These are phyloP conservation scores for Coemansia sp. DNA, from an alignment of 192 early-diverging fungal species.

Conservation along the genomic window DNA sequence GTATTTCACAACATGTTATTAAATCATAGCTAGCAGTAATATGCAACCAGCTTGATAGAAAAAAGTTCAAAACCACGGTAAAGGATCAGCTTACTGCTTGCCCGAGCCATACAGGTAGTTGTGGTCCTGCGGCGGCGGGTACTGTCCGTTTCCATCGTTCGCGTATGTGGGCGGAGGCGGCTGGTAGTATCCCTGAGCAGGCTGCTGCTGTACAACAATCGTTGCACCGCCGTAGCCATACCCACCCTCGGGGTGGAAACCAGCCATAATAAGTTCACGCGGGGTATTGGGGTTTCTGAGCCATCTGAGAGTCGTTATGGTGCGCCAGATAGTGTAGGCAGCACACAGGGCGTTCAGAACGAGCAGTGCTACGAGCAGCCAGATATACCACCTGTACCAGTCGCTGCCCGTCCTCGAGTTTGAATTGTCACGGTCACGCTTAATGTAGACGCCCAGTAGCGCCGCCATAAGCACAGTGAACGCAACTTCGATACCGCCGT, in stretches of 20 bases:
- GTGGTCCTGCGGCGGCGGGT: slow-evolving; percentile 9
- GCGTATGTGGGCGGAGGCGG: slow-evolving; percentile 26
- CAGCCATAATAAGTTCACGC: slow-evolving; percentile 37
- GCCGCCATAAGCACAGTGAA: slow-evolving; percentile 42
- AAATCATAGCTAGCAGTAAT: neutral
- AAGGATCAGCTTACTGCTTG: slow-evolving; percentile 1
- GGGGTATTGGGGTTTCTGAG: slow-evolving; percentile 40
- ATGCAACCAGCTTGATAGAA: neutral
- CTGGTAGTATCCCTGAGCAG: slow-evolving; percentile 17
- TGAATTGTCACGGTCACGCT: slow-evolving; percentile 22
- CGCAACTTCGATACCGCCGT: slow-evolving; percentile 28
- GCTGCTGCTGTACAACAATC: slow-evolving; percentile 18
- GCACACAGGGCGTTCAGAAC: slow-evolving; percentile 36
- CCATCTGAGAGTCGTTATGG: slow-evolving; percentile 19
- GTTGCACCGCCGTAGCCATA: slow-evolving; percentile 15
- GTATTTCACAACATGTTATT: neutral
- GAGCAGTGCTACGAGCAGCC: slow-evolving; percentile 49
- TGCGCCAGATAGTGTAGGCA: slow-evolving; percentile 36
- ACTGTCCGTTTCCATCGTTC: slow-evolving; percentile 4
- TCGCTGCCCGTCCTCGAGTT: slow-evolving; percentile 12
- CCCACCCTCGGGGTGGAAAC: slow-evolving; percentile 10
- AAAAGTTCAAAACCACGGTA: neutral
- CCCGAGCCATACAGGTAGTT: neutral
- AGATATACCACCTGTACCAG: slow-evolving; percentile 52
- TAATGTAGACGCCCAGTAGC: slow-evolving; percentile 39